Conservation (phyloP, 768 basidiomycete genomes). For the Hygrophoropsis aurantiaca region DNA sequence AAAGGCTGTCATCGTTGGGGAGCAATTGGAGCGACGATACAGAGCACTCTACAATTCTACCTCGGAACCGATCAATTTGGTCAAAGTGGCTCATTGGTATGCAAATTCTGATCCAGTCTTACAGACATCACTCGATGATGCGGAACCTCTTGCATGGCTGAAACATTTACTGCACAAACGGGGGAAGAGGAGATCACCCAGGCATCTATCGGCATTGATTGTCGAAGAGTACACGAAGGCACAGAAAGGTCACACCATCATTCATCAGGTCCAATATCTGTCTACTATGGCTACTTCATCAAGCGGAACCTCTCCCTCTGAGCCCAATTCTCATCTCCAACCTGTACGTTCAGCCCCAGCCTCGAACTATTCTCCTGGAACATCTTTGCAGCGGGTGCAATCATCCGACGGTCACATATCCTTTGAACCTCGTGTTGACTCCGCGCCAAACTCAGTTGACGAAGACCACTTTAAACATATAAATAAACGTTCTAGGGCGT, state of each 20-base stretch:
- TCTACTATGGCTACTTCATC: conserved; percentile 12
- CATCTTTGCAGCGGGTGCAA: conserved; percentile 37
- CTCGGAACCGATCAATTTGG: conserved; percentile 42
- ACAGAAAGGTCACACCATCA: conserved; percentile 26
- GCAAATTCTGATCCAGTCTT: conserved; percentile 45
- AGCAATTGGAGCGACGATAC: conserved; percentile 70
- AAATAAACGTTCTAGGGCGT: conserved; percentile 32
- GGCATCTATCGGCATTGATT: conserved; percentile 68
- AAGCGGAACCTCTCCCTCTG: conserved; percentile 10
- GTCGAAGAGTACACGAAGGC: conserved; percentile 63
- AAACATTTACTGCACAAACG: conserved; percentile 59
- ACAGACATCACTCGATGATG: conserved; percentile 54
- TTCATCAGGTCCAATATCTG: conserved; percentile 12
- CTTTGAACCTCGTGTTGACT: conserved; percentile 56
- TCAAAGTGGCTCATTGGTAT: conserved; percentile 61
- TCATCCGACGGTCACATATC: conserved; percentile 52
- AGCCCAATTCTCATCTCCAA: conserved; percentile 13
- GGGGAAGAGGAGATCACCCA: conserved; percentile 43
- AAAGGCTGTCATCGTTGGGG: conserved; percentile 62
- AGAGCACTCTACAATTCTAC: conserved; percentile 46
- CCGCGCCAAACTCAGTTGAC: conserved; percentile 46
- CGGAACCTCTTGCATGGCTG: conserved; percentile 75
- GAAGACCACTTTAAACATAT: conserved; percentile 42
- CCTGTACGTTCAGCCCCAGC: conserved; percentile 29
- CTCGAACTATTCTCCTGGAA: conserved; percentile 39